phyloP scores from a whole-genome alignment of 352 stramenopile species.

The Pythium graminicola region DNA sequence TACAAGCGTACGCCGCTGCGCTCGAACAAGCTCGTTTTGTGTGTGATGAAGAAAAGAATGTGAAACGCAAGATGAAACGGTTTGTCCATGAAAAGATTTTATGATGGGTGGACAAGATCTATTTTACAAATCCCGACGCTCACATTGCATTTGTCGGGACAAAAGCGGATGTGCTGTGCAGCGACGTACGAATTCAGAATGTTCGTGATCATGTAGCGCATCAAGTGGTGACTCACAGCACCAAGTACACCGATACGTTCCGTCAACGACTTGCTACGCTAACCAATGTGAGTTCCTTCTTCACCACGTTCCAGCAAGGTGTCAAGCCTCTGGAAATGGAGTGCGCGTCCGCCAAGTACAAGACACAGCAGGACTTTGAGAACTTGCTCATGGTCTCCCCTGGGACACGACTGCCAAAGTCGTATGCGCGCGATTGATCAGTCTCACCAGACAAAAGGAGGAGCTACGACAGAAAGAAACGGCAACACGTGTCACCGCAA shows the following conservation, averaged over 20 bases:
- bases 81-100: constrained; percentile 4
- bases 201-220: neutral
- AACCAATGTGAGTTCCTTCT: too few relatives aligned
- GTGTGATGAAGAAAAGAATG: neutral
- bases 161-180: neutral
- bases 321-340: too few relatives aligned
- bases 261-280: too few relatives aligned
- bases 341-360: too few relatives aligned
- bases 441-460: neutral
- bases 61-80: neutral
- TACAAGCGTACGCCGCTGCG: constrained; percentile 6
- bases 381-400: neutral
- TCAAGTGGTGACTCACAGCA: neutral
- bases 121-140: neutral
- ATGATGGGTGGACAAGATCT: constrained; percentile 2
- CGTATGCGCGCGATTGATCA: constrained; percentile 1
- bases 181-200: too few relatives aligned
- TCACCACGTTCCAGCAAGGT: too few relatives aligned
- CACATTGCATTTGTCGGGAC: constrained; percentile 5
- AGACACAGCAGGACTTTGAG: neutral
- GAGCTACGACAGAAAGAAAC: neutral
- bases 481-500: neutral
- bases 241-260: neutral
- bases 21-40: constrained; percentile 3
- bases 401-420: neutral